Conservation (phyloP, 2,329 filamentous ascomycete species). For the Hymenoscyphus scutula region DNA sequence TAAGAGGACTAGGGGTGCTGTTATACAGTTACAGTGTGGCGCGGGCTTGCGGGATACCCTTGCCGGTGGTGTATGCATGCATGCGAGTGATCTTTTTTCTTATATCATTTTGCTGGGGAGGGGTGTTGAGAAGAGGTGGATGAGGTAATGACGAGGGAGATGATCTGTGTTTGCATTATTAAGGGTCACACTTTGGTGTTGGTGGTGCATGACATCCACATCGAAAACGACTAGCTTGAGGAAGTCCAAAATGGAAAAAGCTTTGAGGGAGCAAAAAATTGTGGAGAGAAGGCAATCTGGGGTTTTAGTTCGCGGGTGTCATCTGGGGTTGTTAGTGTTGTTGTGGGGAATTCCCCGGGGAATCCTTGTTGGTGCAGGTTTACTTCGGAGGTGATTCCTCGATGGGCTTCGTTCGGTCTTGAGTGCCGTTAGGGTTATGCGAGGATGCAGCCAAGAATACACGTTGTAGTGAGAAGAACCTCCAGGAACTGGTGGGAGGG, state of each 20-base stretch:
- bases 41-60: constrained; percentile 7
- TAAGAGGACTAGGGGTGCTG: not conserved
- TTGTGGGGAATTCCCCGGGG: not conserved
- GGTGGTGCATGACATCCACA: not conserved
- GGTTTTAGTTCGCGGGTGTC: not conserved
- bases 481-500: constrained; percentile 13
- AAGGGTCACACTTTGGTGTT: not conserved
- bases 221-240: not conserved
- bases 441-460: constrained; percentile 17
- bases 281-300: not conserved
- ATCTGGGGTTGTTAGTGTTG: not conserved
- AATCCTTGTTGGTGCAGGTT: not conserved
- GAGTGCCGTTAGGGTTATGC: constrained; percentile 19
- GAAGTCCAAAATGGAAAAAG: too few species aligned
- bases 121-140: too few species aligned
- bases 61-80: constrained; percentile 8
- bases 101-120: not conserved
- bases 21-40: too few species aligned
- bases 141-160: constrained; percentile 10
- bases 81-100: constrained; percentile 8
- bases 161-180: constrained; percentile 11
- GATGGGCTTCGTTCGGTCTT: constrained; percentile 15
- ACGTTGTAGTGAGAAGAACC: too few species aligned
- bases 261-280: too few species aligned
- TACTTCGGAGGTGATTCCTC: not conserved